Evolutionary conservation across 768 basidiomycete species (phyloP), one percentile per base, ranked within the genome.

Genomic region (Harrya chromipes): DNA sequence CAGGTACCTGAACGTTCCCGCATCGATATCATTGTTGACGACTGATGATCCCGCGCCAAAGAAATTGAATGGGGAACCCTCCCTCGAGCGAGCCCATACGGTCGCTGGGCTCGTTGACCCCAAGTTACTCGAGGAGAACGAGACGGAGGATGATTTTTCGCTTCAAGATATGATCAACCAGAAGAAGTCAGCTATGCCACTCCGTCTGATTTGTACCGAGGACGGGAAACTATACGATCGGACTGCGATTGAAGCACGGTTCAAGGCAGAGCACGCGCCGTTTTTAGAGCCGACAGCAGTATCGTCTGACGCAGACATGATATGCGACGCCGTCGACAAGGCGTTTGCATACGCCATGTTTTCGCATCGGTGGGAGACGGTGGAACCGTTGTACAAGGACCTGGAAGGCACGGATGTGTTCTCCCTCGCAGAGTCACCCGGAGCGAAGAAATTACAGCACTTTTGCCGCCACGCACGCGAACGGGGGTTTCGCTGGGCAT

Each of bases 191-290:
- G 47, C 49, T 6, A 65, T 65, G 49, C 62, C 62, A 2, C 50
- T 63, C 11, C 63, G 54, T 27, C 50, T 63, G 31, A 54, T 63
- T 11, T 63, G 53, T 13, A 63, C 62, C 11, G 49, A 63, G 1
- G 58, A 63, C 21, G 62, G 62, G 11, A 65, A 52, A 37, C 1
- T 63, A 5, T 65, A 63, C 39, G 40, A 50, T 45, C 61, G 50
- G 12, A 43, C 50, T 4, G 54, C 44, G 6, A 52, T 63, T 38
- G 55, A 56, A 14, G 54, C 34, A 19, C 41, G 39, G 4, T 63
- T 63, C 42, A 50, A 31, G 26, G 36, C 9, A 5, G 64, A 65
- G 11, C 33, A 49, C 3, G 24, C 56, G 0, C 31, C 36, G 2
- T 43, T 58, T 13, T 60, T 61, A 37, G 59, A 50, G 14, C 27